Percentiles rank a stretch among this genome's conserved stretches.
Evolutionary conservation across 23 red algal species (phyloP).

Genomic region (Porphyridium purpureum): DNA sequence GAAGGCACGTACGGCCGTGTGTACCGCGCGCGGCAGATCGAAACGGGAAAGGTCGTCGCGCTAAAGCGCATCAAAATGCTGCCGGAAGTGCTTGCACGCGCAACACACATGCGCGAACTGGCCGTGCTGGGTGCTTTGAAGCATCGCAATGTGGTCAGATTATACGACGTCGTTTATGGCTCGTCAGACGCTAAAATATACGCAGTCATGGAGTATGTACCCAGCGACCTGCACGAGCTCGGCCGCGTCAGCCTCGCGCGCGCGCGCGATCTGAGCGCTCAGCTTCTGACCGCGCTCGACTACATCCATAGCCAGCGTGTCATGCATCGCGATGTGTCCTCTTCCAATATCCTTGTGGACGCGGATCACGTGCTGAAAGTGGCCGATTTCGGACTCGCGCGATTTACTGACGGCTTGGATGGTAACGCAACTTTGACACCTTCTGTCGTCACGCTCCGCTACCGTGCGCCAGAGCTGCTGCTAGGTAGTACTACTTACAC

Average conservation of each 20-base stretch:
- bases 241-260: constrained; percentile 17
- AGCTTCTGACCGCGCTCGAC: constrained; percentile 80
- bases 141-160: constrained; percentile 76
- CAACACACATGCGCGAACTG: constrained; percentile 91
- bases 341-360: constrained; percentile 78
- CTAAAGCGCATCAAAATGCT: constrained; percentile 80
- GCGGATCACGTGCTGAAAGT: constrained; percentile 77
- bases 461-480: constrained; percentile 92
- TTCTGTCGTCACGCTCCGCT: constrained; percentile 88
- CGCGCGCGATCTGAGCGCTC: too few relatives aligned
- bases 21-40: constrained; percentile 51
- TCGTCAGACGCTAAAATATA: constrained; percentile 85
- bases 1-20: constrained; percentile 95
- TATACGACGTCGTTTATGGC: constrained; percentile 78
- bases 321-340: constrained; percentile 84
- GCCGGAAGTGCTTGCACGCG: too few relatives aligned
- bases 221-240: constrained; percentile 87
- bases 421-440: constrained; percentile 66
- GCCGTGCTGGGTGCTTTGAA: constrained; percentile 78
- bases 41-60: constrained; percentile 52
- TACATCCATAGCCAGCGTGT: constrained; percentile 70
- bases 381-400: constrained; percentile 89
- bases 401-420: constrained; percentile 68
- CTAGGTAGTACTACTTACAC: constrained; percentile 65
- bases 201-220: constrained; percentile 84